Evolutionary conservation across 306 rosid genomes (phyloP), one percentile per base, ranked within the genome.

Genomic region (Lithocarpus polystachyus): DNA sequence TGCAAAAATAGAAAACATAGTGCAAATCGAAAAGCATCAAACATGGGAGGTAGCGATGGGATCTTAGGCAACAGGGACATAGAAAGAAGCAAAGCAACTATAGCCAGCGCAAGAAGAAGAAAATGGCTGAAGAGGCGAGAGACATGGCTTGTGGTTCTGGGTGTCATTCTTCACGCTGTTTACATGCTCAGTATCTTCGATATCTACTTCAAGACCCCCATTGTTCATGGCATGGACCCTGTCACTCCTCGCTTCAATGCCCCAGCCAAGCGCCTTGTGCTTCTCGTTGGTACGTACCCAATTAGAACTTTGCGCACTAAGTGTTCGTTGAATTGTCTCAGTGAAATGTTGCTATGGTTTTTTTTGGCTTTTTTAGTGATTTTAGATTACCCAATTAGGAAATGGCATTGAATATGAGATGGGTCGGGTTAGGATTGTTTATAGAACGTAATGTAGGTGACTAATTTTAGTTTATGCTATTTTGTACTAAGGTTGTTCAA

Each of bases 111-210:
- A 4, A 57, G 43, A 29, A 59, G 33, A 3, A 33, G 82, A n/a
- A 88, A 80, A 70, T 83, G 93, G 94, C 68, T 89, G 81, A 83
- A 85, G 82, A 84, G 88, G 75, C 86, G 89, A 31, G 98, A 91
- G 86, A 82, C 71, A 75, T 91, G 98, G 97, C 79, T 93, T 56
- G 98, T 93, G n/a, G 84, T 77, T 19, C 72, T 93, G 5, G 98
- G 98, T 23, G 85, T 93, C 6, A 77, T 88, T 65, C 97, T 93
- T 23, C 98, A 93, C 79, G 97, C 98, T 52, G 89, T 93, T 64
- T 93, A 90, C 64, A 89, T 93, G 97, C 91, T 93, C 72, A 93
- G 98, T 84, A 93, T 93, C 81, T 91, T 93, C 83, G 98, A 93
- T 61, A 93, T 93, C 33, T 93, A 93, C 81, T 93, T 93, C 87